Conservation (phyloP, 2,329 filamentous ascomycete genomes). For the Phialophora macrospora region DNA sequence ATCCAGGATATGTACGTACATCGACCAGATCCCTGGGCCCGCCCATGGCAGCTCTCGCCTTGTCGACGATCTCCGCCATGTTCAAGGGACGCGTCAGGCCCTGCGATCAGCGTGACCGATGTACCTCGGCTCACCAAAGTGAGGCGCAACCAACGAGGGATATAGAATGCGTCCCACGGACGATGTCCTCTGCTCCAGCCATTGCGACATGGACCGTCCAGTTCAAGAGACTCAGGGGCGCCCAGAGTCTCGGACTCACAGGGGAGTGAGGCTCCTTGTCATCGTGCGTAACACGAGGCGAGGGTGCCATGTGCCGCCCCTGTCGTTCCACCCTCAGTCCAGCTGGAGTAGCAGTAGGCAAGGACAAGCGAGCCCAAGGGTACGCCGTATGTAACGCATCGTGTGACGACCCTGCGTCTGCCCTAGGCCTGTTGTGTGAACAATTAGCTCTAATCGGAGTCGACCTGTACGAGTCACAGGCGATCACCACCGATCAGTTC, state of each 20-base stretch:
- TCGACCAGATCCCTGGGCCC: background rate
- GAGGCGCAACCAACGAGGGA: conserved; percentile 8
- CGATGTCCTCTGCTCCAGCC: background rate
- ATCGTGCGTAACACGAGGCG: background rate
- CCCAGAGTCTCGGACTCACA: background rate
- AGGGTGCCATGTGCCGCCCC: background rate
- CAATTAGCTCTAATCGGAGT: background rate
- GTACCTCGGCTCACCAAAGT: conserved; percentile 7
- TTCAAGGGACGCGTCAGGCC: background rate
- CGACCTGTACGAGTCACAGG: no score
- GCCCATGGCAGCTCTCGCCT: background rate
- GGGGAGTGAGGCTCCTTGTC: background rate
- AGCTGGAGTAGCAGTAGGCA: background rate
- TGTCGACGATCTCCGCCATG: background rate
- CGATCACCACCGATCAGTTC: background rate
- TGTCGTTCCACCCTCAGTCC: background rate
- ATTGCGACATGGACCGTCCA: background rate
- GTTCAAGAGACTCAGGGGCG: background rate
- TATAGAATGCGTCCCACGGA: background rate
- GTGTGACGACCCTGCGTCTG: background rate
- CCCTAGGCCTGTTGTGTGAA: background rate
- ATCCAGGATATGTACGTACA: background rate
- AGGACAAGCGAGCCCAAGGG: background rate
- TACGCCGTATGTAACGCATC: background rate
- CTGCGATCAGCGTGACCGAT: background rate